Conservation (phyloP, 495 filamentous ascomycete genomes). For the Hyaloscypha variabilis region DNA sequence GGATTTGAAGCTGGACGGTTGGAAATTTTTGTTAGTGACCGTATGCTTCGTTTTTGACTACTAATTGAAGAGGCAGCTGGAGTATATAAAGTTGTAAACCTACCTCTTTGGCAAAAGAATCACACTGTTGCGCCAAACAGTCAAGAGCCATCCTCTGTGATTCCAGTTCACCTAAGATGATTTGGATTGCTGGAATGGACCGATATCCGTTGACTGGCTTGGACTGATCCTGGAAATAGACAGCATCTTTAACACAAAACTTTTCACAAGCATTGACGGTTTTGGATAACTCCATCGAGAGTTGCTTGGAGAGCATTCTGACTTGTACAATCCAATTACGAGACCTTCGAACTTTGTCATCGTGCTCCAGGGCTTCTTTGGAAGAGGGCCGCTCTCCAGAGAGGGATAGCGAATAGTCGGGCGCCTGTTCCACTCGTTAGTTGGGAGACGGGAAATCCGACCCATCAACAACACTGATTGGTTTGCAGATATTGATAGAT, state of each 20-base stretch:
- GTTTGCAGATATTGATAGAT: too few relatives aligned
- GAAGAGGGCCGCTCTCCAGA: not conserved
- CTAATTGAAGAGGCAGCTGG: not conserved
- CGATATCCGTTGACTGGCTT: slow-evolving; percentile 1
- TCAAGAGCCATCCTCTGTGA: not conserved
- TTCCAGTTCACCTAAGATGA: slow-evolving; percentile 3
- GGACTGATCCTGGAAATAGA: slow-evolving; percentile 6
- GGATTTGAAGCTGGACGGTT: not conserved
- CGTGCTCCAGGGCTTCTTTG: not conserved
- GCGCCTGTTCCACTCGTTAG: not conserved
- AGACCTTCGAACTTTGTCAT: slow-evolving; percentile 3
- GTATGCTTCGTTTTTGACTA: not conserved
- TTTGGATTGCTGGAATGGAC: slow-evolving; percentile 6
- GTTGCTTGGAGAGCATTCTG: slow-evolving; percentile 2
- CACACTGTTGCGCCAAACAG: not conserved
- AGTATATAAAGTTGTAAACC: not conserved
- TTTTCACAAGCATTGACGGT: slow-evolving; percentile 9
- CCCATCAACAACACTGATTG: too few relatives aligned
- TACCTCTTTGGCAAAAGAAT: slow-evolving; percentile 5
- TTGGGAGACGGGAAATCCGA: not conserved
- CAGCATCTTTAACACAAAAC: not conserved
- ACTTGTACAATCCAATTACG: slow-evolving; percentile 8
- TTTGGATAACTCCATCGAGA: not conserved
- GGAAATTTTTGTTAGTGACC: not conserved
- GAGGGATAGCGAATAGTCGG: not conserved